Base-by-base conservation (phyloP, 352 stramenopile species). In the Thraustotheca clavata region DNA sequence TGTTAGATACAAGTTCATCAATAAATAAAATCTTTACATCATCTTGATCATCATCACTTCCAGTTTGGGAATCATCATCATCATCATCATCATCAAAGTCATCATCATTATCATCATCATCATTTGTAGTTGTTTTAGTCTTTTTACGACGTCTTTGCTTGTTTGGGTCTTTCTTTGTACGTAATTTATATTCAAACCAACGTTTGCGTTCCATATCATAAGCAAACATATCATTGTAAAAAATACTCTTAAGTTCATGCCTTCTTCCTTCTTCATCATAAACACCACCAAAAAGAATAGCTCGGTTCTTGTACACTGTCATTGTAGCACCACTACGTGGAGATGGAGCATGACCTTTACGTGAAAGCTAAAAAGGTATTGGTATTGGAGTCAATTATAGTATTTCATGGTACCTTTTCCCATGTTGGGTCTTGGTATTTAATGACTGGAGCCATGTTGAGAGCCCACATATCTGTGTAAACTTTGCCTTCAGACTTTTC, bases 191-290 rank as follows among this genome's bases (percentile, higher is more conserved):
- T 62, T 96, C 83, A 67, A 97, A 99, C 95, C 95, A 99, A 52
- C 94, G 93, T 18, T 92, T 83, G 26, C 91, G 83, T 60, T 98
- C 93, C 80, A 98, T 96, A 73, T 99, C 96, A 68, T 98, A 97
- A 20, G 96, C 93, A 74, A 97, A 97, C 35, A 99, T 71, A 69
- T 98, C 95, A 72, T 98, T 97, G 76, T 97, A 99, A 77, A 99
- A 98, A 33, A 96, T 89, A 31, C 77, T 89, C 68, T 90, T 79
- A 57, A 94, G 89, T 32, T 80, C 63, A 49, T 94, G 83, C 20
- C 82, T 80, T 18, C 80, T 80, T 50, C 88, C 76, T 70, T 98
- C 93, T 68, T 94, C 79, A 71, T 98, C 95, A 50, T 92, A 87
- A 4, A 98, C 95, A 35, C 96, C 96, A 29, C 96, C 96, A 79